These are phyloP conservation scores for Colletotrichum sansevieriae DNA, from an alignment of 2,329 filamentous ascomycete genomes.

Conservation along the genomic window DNA sequence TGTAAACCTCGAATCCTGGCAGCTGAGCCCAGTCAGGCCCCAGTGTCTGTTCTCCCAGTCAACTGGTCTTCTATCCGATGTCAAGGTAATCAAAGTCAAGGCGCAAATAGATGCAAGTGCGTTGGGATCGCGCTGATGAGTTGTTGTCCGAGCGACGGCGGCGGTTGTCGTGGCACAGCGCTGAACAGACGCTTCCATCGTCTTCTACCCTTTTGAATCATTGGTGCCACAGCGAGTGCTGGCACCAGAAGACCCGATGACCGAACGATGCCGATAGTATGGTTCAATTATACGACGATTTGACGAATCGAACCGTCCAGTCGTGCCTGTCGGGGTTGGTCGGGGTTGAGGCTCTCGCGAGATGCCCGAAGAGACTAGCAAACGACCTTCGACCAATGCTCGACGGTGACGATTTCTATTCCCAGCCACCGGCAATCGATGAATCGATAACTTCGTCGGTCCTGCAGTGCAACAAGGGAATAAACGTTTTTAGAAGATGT, in stretches of 20 bases:
- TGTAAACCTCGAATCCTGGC: no score
- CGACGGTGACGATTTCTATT: not conserved
- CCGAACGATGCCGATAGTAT: constrained; percentile 15
- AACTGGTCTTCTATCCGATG: constrained; percentile 9
- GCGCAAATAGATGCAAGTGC: constrained; percentile 16
- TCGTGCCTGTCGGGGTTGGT: constrained; percentile 16
- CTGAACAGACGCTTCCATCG: constrained; percentile 1
- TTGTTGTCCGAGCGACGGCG: constrained; percentile 19
- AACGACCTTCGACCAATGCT: constrained; percentile 1
- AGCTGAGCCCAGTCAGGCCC: no score
- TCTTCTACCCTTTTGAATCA: not conserved
- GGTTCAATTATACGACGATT: not conserved
- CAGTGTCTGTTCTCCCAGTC: not conserved
- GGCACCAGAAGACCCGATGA: constrained; percentile 12
- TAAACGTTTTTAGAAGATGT: not conserved
- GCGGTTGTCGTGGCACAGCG: constrained; percentile 12
- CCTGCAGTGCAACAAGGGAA: not conserved
- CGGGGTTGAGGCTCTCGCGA: constrained; percentile 14
- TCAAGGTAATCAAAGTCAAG: constrained; percentile 18
- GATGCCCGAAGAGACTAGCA: constrained; percentile 29
- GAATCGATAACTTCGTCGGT: not conserved
- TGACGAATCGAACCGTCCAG: not conserved
- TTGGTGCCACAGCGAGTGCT: constrained; percentile 8
- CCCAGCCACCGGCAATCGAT: not conserved
- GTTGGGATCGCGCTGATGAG: constrained; percentile 7